Conservation (phyloP, 163 green algal species). For the Chloromonas sp. region DNA sequence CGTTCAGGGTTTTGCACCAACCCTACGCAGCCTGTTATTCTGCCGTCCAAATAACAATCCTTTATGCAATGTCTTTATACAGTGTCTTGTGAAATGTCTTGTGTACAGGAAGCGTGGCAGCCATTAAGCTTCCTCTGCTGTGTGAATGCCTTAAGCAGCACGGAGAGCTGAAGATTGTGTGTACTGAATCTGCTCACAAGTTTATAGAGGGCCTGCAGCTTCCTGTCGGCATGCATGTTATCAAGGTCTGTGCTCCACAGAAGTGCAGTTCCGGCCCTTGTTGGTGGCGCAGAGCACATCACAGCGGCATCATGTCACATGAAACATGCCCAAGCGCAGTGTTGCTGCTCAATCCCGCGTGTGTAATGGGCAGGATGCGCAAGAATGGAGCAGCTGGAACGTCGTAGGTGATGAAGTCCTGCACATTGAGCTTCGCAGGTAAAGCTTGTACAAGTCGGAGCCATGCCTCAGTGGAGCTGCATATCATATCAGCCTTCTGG, state of each 20-base stretch:
- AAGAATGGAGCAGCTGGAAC: conserved; percentile 75
- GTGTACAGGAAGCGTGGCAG: conserved; percentile 76
- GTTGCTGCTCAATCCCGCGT: background rate
- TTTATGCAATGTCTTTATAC: background rate
- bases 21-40: background rate
- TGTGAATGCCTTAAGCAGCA: conserved; percentile 39
- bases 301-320: too few relatives aligned
- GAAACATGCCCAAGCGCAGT: background rate
- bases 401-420: conserved; percentile 77
- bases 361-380: conserved; percentile 54
- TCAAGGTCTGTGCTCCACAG: background rate
- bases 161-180: conserved; percentile 57
- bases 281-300: background rate
- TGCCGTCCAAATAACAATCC: too few relatives aligned
- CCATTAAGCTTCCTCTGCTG: conserved; percentile 74
- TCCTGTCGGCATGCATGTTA: background rate
- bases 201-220: conserved; percentile 22
- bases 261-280: background rate
- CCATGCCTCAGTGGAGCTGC: background rate
- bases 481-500: background rate
- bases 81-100: background rate
- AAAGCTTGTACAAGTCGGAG: background rate
- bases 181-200: conserved; percentile 35
- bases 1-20: conserved; percentile 16
- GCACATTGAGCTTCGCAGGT: conserved; percentile 89